Base-by-base conservation (phyloP, 805 yeast genomes). In the Candida tammaniensis region DNA sequence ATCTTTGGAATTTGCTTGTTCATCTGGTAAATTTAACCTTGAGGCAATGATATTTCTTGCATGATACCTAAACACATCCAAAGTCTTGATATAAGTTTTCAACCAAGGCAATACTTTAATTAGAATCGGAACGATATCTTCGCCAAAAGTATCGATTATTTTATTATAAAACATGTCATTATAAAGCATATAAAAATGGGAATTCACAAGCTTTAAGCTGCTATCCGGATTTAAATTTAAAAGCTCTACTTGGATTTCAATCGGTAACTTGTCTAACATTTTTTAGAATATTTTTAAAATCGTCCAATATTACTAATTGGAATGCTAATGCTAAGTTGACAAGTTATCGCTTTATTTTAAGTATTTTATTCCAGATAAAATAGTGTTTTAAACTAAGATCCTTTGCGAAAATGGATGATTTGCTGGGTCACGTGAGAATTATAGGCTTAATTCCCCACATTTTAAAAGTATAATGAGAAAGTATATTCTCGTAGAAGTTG, bases 121-220 rank as follows among this genome's bases (percentile, higher is more conserved):
- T 1, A 59, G 33, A 2, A 69, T 48, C 5, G 28, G 26, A 3
- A 61, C 32, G 2, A 62, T 59, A 17, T 54, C 61, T 21, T 60
- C 65, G 5, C 74, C 74, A 44, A 62, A 66, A 4, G 52, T 56
- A 5, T 39, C 30, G 19, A 61, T 39, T 4, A 72, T 54, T 45
- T 59, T 59, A 18, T 68, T 61, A 44, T 65, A 64, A 47, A 61
- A 73, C 12, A 68, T 42, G 32, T 72, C 72, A 48, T 80, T 79
- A 55, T 76, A 67, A 31, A 78, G 51, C 4, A 61, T 45, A 44
- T 70, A 76, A 46, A 72, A 75, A 28, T 66, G 68, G n/a, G 61
- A 52, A 31, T 58, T 66, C n/a, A 49, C 48, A 30, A 49, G 42
- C 36, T 62, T 62, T 31, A 62, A 54, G 11, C 59, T 44, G 22